These are phyloP conservation scores for Neopestalotiopsis rosae DNA, from an alignment of 2,329 filamentous ascomycete species.

Conservation along the genomic window DNA sequence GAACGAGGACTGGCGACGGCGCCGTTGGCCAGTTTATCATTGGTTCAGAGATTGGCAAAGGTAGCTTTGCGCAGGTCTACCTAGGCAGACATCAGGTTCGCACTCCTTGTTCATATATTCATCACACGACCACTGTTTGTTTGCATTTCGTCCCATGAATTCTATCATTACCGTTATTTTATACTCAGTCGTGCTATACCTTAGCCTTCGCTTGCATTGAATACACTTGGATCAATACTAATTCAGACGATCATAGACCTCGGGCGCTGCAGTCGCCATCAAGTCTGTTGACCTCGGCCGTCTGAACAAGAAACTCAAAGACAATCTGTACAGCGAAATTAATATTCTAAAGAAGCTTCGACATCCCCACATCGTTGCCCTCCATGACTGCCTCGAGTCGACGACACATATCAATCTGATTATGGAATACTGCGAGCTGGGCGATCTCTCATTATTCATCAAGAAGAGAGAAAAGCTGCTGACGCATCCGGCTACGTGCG, in stretches of 20 bases:
- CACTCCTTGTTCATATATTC: slow-evolving; percentile 18
- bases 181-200: slow-evolving; percentile 3
- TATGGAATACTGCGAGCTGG: slow-evolving; percentile 98
- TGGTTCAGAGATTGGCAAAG: slow-evolving; percentile 91
- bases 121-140: slow-evolving; percentile 17
- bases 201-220: slow-evolving; percentile 7
- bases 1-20: slow-evolving; percentile 44
- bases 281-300: slow-evolving; percentile 93
- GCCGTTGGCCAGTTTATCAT: slow-evolving; percentile 78
- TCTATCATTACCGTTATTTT: not conserved
- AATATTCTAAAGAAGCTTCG: slow-evolving; percentile 91
- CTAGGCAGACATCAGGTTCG: slow-evolving; percentile 83
- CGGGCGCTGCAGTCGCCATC: slow-evolving; percentile 86
- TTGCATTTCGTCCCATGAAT: not conserved
- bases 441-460: slow-evolving; percentile 94
- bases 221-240: slow-evolving; percentile 2
- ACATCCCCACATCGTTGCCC: slow-evolving; percentile 94
- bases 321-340: slow-evolving; percentile 95
- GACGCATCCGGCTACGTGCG: slow-evolving; percentile 80
- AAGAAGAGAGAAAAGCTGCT: slow-evolving; percentile 86
- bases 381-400: slow-evolving; percentile 93
- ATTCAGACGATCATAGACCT: slow-evolving; percentile 58
- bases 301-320: slow-evolving; percentile 93
- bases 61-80: slow-evolving; percentile 97
- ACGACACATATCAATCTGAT: slow-evolving; percentile 90